Evolutionary conservation across 2,329 filamentous ascomycete species (phyloP).

Genomic region (Didymella arachidicola): DNA sequence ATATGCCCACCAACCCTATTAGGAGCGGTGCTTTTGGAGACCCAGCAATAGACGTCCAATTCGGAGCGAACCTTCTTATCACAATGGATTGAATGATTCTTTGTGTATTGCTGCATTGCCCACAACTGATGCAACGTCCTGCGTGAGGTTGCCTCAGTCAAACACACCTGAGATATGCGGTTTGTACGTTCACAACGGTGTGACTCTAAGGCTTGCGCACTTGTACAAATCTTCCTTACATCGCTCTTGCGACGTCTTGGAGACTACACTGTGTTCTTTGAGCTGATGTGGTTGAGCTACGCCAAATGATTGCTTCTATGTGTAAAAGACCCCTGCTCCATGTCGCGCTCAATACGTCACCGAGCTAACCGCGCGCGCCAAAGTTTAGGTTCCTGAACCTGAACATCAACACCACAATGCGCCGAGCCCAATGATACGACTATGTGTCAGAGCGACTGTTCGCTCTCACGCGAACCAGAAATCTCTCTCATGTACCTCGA

Average conservation of each 20-base stretch:
- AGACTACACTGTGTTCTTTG: neutral
- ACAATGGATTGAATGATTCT: neutral
- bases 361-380: slow-evolving; percentile 18
- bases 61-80: slow-evolving; percentile 8
- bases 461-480: slow-evolving; percentile 27
- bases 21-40: slow-evolving; percentile 15
- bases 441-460: slow-evolving; percentile 35
- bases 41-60: slow-evolving; percentile 24
- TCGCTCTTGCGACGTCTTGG: neutral
- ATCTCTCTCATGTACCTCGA: slow-evolving; percentile 4
- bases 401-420: slow-evolving; percentile 30
- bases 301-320: slow-evolving; percentile 2
- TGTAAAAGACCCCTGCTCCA: slow-evolving; percentile 16
- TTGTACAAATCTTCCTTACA: neutral
- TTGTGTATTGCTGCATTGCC: neutral
- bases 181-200: neutral
- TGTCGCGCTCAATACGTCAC: slow-evolving; percentile 35
- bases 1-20: slow-evolving; percentile 16
- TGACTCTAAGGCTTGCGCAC: neutral
- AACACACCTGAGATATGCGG: neutral
- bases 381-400: slow-evolving; percentile 10
- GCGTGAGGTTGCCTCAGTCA: neutral
- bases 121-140: neutral
- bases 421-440: slow-evolving; percentile 42
- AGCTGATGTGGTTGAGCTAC: neutral